A percentile compares a stretch with the other conserved stretches of the same genome.
These are phyloP conservation scores for Rhodotorula toruloides DNA, from an alignment of 768 basidiomycete species.

Conservation along the genomic window DNA sequence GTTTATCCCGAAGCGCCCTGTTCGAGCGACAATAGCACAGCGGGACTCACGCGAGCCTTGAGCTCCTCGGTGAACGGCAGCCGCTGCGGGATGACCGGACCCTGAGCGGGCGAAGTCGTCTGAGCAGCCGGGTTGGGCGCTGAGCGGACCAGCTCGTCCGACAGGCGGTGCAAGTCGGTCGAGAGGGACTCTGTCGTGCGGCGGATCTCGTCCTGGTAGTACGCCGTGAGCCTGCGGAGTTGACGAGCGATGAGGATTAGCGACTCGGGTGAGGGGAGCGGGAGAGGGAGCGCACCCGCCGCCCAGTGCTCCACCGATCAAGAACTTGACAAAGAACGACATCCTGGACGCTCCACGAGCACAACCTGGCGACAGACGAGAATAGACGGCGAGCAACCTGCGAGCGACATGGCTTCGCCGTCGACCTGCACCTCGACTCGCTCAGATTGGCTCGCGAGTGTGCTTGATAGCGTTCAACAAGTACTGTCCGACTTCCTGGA, in stretches of 20 bases:
- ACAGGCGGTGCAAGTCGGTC: constrained; percentile 6
- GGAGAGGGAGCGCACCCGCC: constrained; percentile 4
- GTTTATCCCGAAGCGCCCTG: too few species aligned
- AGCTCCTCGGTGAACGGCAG: constrained; percentile 27
- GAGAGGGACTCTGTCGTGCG: constrained; percentile 2
- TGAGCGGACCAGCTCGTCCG: constrained; percentile 8
- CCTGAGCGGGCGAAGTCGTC: neutral
- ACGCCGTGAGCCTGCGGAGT: constrained; percentile 3
- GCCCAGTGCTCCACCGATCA: constrained; percentile 11
- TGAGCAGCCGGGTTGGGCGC: neutral
- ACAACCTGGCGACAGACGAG: too few species aligned
- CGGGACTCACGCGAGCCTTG: constrained; percentile 25
- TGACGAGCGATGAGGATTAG: neutral
- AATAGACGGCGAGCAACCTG: too few species aligned
- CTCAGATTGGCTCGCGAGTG: too few species aligned
- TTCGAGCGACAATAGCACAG: too few species aligned
- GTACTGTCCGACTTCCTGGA: too few species aligned
- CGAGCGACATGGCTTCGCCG: too few species aligned
- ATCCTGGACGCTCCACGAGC: too few species aligned
- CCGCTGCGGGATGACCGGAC: constrained; percentile 16
- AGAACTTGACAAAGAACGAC: constrained; percentile 31
- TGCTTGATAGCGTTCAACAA: too few species aligned
- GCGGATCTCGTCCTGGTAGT: constrained; percentile 21
- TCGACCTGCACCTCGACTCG: too few species aligned
- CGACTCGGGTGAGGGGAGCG: neutral